Base-by-base conservation (phyloP, 1,284 basidiomycete genomes). In the Salmacisia buchloeana region DNA sequence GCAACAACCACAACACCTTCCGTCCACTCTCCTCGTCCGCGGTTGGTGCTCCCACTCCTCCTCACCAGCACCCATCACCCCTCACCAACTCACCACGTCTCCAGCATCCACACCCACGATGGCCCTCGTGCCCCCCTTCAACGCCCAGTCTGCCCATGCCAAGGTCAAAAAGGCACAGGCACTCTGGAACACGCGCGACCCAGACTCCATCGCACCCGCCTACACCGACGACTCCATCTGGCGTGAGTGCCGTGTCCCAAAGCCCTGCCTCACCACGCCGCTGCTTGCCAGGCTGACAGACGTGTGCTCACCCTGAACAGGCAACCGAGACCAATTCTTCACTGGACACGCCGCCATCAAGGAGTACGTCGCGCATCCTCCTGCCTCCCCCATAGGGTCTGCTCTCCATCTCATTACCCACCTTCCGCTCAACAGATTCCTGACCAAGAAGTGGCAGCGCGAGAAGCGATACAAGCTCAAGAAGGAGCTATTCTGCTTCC, bases 401-500 rank as follows among this genome's bases (percentile, higher is more conserved):
- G 39, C 4, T 15, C 39, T 43, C 18, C 18, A 4, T 15, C 36
- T 43, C 5, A 18, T 21, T 18, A 5, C 39, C 39, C 39, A 5
- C 6, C 23, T 23, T 52, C 35, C n/a, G n/a, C n/a, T n/a, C n/a
- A n/a, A n/a, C n/a, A 63, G 52, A 56, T 86, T 87, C 75, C 74
- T 87, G 60, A 81, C 77, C 10, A 77, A 80, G 65, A 88, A 87
- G 68, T 88, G 86, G 86, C 71, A 80, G 59, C 83, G 81, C 67
- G 86, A 87, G 75, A 72, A 72, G 23, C 70, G 78, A 35, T 83
- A 66, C 60, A 18, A 82, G 46, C 78, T 86, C 52, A 72, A 85
- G 52, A 86, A 86, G 73, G 85, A 86, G 72, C 78, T 87, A 23
- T 87, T 87, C 65, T 81, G 84, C 1, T 87, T 85, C 70, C 78